Percentiles rank a stretch among this genome's conserved stretches.
Evolutionary conservation across 2,329 filamentous ascomycete genomes (phyloP).

Genomic region (Dactylellina sp.): DNA sequence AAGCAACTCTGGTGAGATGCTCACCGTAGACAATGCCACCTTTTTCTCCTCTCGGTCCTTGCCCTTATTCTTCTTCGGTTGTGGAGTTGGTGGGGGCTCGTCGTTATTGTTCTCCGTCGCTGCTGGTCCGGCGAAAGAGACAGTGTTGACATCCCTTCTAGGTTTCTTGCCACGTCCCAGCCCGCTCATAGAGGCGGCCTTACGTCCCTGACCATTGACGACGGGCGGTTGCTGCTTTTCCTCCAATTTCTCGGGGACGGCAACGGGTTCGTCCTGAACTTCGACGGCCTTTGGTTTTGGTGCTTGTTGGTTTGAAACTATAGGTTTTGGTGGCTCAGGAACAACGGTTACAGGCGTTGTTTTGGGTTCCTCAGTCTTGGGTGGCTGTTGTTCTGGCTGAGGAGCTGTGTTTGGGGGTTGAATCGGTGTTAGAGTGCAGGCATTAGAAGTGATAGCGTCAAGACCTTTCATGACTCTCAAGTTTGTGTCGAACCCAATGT

Average conservation of each 20-base stretch:
- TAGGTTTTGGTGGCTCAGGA: conserved; percentile 59
- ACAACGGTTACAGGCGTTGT: conserved; percentile 57
- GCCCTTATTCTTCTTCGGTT: conserved; percentile 72
- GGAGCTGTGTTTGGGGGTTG: conserved; percentile 65
- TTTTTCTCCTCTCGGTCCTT: conserved; percentile 77
- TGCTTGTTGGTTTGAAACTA: conserved; percentile 57
- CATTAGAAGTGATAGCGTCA: conserved; percentile 78
- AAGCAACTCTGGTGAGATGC: conserved; percentile 59
- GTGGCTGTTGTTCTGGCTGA: conserved; percentile 64
- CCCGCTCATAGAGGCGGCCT: conserved; percentile 59
- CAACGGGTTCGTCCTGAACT: conserved; percentile 57
- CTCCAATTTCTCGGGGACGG: conserved; percentile 60
- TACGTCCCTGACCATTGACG: conserved; percentile 56
- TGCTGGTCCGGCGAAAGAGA: conserved; percentile 58
- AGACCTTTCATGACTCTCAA: conserved; percentile 85
- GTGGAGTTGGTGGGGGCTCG: conserved; percentile 58
- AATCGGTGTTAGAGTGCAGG: conserved; percentile 80
- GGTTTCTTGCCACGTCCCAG: conserved; percentile 63
- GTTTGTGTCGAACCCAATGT: conserved; percentile 90
- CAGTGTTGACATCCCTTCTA: conserved; percentile 61
- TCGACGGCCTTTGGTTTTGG: conserved; percentile 60
- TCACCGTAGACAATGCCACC: conserved; percentile 58
- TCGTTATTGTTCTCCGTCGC: conserved; percentile 60
- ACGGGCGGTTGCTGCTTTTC: conserved; percentile 48
- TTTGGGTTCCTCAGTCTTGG: conserved; percentile 64